Evolutionary conservation across 2,329 filamentous ascomycete genomes (phyloP).

Genomic region (Ophiocordyceps robertsii): DNA sequence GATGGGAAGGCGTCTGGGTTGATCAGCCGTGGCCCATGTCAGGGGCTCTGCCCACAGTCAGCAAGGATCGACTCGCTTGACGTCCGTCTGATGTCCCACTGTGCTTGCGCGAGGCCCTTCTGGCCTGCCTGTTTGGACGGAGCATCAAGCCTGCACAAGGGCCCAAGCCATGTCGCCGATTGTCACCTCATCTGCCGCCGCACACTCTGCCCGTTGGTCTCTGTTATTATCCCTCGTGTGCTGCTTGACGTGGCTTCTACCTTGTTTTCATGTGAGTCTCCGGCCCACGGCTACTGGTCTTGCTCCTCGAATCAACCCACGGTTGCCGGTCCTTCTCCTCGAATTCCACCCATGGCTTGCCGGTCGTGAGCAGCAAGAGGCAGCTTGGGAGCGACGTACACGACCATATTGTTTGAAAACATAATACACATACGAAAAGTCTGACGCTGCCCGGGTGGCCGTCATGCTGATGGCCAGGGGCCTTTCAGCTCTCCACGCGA

Average conservation of each 20-base stretch:
- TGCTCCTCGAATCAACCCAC: too few species aligned
- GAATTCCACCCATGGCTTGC: too few species aligned
- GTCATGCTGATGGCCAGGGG: slow-evolving; percentile 14
- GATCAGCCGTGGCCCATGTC: background rate
- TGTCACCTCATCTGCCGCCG: slow-evolving; percentile 24
- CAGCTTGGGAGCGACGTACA: too few species aligned
- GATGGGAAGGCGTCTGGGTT: background rate
- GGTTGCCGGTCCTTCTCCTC: too few species aligned
- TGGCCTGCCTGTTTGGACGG: background rate
- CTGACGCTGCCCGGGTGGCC: slow-evolving; percentile 3
- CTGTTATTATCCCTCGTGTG: background rate
- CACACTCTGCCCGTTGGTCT: background rate
- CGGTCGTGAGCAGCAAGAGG: too few species aligned
- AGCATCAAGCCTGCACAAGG: background rate
- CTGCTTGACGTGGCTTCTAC: too few species aligned
- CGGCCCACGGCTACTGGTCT: background rate
- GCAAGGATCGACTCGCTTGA: background rate
- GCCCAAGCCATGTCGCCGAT: background rate
- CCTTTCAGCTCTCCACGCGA: slow-evolving; percentile 9
- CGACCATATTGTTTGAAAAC: too few species aligned
- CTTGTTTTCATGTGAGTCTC: too few species aligned
- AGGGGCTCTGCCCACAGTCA: background rate
- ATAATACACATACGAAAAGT: background rate
- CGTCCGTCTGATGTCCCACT: background rate
- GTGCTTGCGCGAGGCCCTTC: background rate